Evolutionary conservation across 257 asterid species (phyloP).

Genomic region (Anisodus tanguticus): DNA sequence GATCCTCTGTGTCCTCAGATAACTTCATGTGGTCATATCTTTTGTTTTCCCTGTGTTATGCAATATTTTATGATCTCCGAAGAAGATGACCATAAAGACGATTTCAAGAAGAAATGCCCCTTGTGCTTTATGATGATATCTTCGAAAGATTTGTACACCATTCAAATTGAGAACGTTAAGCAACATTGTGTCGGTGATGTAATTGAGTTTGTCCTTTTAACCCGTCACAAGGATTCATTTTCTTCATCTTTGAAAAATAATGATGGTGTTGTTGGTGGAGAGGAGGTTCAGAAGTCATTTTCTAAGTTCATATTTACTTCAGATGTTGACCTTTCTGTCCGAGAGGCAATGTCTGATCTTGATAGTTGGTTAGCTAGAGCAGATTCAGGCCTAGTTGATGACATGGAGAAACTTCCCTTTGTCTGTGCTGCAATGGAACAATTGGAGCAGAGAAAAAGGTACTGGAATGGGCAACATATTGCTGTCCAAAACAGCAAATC

Average conservation of each 20-base stretch:
- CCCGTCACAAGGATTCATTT: slow-evolving; percentile 77
- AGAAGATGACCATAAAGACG: slow-evolving; percentile 54
- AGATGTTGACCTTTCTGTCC: slow-evolving; percentile 83
- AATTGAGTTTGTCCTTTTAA: slow-evolving; percentile 68
- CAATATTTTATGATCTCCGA: slow-evolving; percentile 66
- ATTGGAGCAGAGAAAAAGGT: slow-evolving; percentile 68
- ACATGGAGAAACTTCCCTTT: slow-evolving; percentile 88
- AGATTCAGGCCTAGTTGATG: slow-evolving; percentile 92
- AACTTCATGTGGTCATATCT: slow-evolving; percentile 96
- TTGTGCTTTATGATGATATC: slow-evolving; percentile 86
- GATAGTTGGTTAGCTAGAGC: slow-evolving; percentile 96
- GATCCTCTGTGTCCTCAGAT: slow-evolving; percentile 90
- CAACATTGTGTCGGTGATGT: slow-evolving; percentile 63
- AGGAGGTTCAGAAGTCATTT: slow-evolving; percentile 59
- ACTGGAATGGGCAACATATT: slow-evolving; percentile 69
- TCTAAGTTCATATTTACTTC: slow-evolving; percentile 84
- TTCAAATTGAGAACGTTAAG: slow-evolving; percentile 69
- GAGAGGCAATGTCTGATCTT: slow-evolving; percentile 81
- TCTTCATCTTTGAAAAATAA: slow-evolving; percentile 60
- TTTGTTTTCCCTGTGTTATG: slow-evolving; percentile 90
- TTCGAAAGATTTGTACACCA: slow-evolving; percentile 77
- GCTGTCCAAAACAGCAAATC: slow-evolving; percentile 41
- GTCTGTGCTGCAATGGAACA: slow-evolving; percentile 88
- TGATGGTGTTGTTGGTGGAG: slow-evolving; percentile 44
- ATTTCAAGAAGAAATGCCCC: slow-evolving; percentile 87